Conservation (phyloP, 306 rosid species). For the Cicer cuneatum region DNA sequence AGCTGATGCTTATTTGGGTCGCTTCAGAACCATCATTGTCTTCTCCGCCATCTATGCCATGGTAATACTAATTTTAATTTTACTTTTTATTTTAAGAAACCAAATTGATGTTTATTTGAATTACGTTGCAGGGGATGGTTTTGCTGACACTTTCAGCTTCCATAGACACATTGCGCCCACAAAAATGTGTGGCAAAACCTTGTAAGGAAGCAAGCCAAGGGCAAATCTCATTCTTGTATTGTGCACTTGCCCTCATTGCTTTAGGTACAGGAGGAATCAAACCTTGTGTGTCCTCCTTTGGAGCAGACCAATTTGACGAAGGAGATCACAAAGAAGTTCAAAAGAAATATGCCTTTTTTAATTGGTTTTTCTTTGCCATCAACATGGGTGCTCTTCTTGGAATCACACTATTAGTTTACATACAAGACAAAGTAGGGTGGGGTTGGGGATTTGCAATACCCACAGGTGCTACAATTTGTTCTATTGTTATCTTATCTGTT, state of each 20-base stretch:
- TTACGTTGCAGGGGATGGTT: constrained; percentile 55
- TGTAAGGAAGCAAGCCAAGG: constrained; percentile 49
- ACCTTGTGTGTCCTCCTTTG: constrained; percentile 71
- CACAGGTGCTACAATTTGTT: constrained; percentile 40
- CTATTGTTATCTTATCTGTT: constrained; percentile 40
- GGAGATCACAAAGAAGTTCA: constrained; percentile 51
- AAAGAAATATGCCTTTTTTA: constrained; percentile 61
- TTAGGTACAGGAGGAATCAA: constrained; percentile 71
- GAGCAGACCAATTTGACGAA: constrained; percentile 72
- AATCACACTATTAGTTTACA: constrained; percentile 55
- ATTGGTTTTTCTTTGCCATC: constrained; percentile 69
- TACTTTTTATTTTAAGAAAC: no score
- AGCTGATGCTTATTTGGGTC: constrained; percentile 69
- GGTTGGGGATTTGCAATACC: constrained; percentile 62
- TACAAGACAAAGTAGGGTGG: constrained; percentile 57
- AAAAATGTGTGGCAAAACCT: constrained; percentile 47
- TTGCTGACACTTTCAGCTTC: constrained; percentile 61
- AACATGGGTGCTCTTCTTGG: constrained; percentile 64
- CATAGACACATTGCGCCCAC: constrained; percentile 50
- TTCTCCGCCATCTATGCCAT: constrained; percentile 57
- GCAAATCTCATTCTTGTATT: constrained; percentile 54
- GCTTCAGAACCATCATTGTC: constrained; percentile 60
- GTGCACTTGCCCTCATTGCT: constrained; percentile 58
- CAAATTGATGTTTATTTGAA: neutral
- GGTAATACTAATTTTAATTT: constrained; percentile 12